Conservation (phyloP, 2,329 filamentous ascomycete species). For the Aureobasidium sp. region DNA sequence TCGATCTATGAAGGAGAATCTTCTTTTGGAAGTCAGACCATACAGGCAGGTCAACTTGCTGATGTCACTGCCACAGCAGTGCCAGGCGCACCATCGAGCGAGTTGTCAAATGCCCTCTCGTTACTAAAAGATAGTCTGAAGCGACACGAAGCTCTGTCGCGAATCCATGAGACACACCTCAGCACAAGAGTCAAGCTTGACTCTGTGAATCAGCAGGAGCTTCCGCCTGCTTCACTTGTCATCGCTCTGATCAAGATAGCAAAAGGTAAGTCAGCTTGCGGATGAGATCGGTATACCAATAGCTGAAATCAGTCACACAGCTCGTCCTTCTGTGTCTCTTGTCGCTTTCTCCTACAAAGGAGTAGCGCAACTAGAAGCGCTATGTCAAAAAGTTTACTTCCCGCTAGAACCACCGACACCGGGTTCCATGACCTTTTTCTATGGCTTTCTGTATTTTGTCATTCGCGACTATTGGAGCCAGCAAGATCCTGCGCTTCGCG, state of each 20-base stretch:
- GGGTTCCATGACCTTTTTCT: slow-evolving; percentile 15
- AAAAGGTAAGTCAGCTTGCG: background rate
- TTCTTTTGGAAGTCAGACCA: slow-evolving; percentile 13
- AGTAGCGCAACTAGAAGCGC: slow-evolving; percentile 4
- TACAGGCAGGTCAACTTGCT: slow-evolving; percentile 13
- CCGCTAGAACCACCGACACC: slow-evolving; percentile 4
- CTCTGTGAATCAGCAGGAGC: background rate
- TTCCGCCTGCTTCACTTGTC: slow-evolving; percentile 12
- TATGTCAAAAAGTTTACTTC: slow-evolving; percentile 17
- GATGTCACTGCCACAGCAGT: slow-evolving; percentile 15
- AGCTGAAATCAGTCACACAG: background rate
- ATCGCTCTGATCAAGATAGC: slow-evolving; percentile 14
- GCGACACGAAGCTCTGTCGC: slow-evolving; percentile 14
- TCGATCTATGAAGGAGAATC: slow-evolving; percentile 16
- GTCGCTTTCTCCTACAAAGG: slow-evolving; percentile 7
- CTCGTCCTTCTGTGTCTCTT: slow-evolving; percentile 12
- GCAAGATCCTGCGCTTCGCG: slow-evolving; percentile 6
- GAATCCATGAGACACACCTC: slow-evolving; percentile 15
- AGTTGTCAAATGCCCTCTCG: slow-evolving; percentile 7
- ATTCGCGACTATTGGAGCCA: slow-evolving; percentile 15
- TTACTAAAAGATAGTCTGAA: slow-evolving; percentile 15
- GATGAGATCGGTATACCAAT: background rate
- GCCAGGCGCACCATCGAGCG: slow-evolving; percentile 6
- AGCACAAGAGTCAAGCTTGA: background rate
- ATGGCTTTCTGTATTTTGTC: slow-evolving; percentile 15